These are phyloP conservation scores for Mycena albidolilacea DNA, from an alignment of 768 basidiomycete genomes.

Conservation along the genomic window DNA sequence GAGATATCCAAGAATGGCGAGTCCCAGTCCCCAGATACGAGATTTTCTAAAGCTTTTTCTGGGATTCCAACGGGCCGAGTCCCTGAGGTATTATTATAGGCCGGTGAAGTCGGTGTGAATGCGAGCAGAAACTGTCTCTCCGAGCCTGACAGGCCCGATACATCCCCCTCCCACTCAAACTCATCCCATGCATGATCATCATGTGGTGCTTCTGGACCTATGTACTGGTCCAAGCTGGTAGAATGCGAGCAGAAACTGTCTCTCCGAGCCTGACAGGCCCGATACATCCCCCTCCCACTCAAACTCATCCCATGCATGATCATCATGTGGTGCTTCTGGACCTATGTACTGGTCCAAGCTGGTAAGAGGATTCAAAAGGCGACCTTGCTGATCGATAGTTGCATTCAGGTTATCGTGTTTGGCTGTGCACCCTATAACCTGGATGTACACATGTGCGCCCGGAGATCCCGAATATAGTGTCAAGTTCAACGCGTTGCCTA, in stretches of 20 bases:
- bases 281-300: not conserved
- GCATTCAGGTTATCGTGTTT: conserved; percentile 24
- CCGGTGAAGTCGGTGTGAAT: conserved; percentile 24
- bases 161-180: conserved; percentile 13
- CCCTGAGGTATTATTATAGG: conserved; percentile 8
- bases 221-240: not conserved
- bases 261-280: conserved; percentile 1
- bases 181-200: conserved; percentile 35
- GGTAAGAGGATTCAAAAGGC: conserved; percentile 29
- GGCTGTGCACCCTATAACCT: conserved; percentile 28
- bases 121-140: conserved; percentile 34
- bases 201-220: conserved; percentile 25
- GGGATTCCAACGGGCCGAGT: not conserved
- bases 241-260: conserved; percentile 33
- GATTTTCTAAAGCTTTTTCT: not conserved
- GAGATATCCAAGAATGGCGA: not conserved
- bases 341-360: not conserved
- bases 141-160: not conserved
- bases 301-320: conserved; percentile 35
- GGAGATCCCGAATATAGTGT: conserved; percentile 2
- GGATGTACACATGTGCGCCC: conserved; percentile 26
- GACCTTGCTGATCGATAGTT: conserved; percentile 24
- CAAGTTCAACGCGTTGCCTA: conserved; percentile 21
- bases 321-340: conserved; percentile 25
- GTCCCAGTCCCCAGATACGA: not conserved